These are phyloP conservation scores for Spinellus fusiger DNA, from an alignment of 192 early-diverging fungal species.

Conservation along the genomic window DNA sequence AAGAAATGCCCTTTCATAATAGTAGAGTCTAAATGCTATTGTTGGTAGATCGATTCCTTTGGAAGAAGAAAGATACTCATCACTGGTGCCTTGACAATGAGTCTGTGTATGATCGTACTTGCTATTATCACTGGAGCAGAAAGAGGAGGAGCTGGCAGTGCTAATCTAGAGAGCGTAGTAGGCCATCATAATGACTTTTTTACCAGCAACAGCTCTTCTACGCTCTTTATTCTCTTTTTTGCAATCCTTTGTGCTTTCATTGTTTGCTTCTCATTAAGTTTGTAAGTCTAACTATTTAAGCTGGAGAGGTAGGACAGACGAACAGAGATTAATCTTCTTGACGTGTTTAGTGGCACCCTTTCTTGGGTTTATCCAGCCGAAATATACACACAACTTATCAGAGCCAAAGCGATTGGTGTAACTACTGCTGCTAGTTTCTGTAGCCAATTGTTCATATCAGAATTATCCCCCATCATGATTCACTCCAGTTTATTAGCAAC, in stretches of 20 bases:
- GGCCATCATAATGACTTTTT: no score
- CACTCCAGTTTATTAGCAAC: constrained; percentile 54
- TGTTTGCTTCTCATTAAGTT: constrained; percentile 65
- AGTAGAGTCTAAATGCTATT: constrained; percentile 27
- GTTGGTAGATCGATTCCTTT: constrained; percentile 53
- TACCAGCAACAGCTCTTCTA: neutral
- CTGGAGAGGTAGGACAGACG: neutral
- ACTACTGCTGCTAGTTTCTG: constrained; percentile 42
- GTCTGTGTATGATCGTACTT: constrained; percentile 11
- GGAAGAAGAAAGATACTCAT: constrained; percentile 64
- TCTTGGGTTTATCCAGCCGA: constrained; percentile 77
- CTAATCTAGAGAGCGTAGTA: neutral
- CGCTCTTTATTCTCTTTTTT: constrained; percentile 36
- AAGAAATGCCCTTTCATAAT: neutral
- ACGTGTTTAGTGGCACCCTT: constrained; percentile 60
- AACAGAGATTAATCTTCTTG: neutral
- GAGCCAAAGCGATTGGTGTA: constrained; percentile 77
- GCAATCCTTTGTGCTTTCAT: constrained; percentile 64
- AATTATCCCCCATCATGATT: constrained; percentile 57
- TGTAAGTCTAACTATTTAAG: neutral
- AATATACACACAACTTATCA: constrained; percentile 67
- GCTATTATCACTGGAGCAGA: constrained; percentile 28
- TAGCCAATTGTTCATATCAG: neutral
- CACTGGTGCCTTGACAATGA: constrained; percentile 43
- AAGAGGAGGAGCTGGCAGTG: neutral